Evolutionary conservation across 1,284 basidiomycete genomes (phyloP).

Genomic region (Moesziomyces sp.): DNA sequence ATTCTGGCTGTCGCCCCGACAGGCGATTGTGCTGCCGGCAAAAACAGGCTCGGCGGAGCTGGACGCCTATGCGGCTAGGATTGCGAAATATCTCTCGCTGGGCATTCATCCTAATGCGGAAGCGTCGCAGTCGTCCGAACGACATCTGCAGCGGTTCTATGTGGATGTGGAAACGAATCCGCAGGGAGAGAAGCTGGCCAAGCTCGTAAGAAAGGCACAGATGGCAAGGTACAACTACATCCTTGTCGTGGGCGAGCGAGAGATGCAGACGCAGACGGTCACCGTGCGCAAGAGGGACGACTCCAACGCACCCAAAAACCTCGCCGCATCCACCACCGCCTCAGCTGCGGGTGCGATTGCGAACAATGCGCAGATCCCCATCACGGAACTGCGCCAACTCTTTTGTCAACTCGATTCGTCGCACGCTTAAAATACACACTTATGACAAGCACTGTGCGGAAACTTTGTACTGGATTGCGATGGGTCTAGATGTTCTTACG

Average conservation of each 20-base stretch:
- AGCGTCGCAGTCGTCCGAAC: constrained; percentile 5
- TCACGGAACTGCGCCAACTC: constrained; percentile 15
- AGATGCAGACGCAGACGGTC: constrained; percentile 51
- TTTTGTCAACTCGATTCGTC: constrained; percentile 30
- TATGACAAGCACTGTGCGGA: too few species aligned
- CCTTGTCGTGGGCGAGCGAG: constrained; percentile 61
- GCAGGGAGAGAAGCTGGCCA: constrained; percentile 55
- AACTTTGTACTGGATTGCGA: neutral
- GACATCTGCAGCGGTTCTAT: constrained; percentile 56
- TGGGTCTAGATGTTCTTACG: constrained; percentile 37
- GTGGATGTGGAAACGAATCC: constrained; percentile 59
- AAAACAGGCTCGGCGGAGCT: constrained; percentile 23
- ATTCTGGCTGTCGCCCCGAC: constrained; percentile 63
- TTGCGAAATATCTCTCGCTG: constrained; percentile 39
- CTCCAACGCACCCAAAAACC: constrained; percentile 11
- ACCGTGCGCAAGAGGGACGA: constrained; percentile 54
- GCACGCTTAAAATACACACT: constrained; percentile 15
- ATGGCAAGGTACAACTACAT: constrained; percentile 59
- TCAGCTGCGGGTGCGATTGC: neutral
- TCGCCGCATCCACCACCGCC: neutral
- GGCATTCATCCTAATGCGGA: constrained; percentile 16
- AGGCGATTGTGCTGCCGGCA: constrained; percentile 60
- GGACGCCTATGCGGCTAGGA: constrained; percentile 31
- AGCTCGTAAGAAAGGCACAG: constrained; percentile 57
- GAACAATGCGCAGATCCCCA: constrained; percentile 12